Base-by-base conservation (phyloP, 495 filamentous ascomycete genomes). In the Penicillium antarcticum region DNA sequence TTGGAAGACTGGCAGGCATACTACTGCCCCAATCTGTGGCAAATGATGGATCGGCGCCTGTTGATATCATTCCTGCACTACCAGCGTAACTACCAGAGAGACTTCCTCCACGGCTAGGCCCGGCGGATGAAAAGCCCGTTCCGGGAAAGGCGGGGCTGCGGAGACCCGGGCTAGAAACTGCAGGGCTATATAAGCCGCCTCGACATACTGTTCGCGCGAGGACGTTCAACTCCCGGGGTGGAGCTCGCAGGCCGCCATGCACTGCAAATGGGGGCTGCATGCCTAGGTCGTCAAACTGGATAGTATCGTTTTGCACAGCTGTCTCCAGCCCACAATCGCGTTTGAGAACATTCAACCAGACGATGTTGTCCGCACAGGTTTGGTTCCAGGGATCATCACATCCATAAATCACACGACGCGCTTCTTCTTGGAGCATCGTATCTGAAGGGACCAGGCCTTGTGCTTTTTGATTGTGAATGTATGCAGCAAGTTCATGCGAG, bases 351-450 rank as follows among this genome's bases (percentile, higher is more conserved):
- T 79, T 77, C 7, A 89, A 70, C 81, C 84, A 86, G 1, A 76
- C 62, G 3, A 71, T 68, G 49, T 89, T 84, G 55, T 89, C 86
- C 6, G 85, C 81, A 17, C 80, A 83, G 0, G 85, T 88, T 62
- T 87, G 85, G 48, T 88, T 87, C 84, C 84, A 89, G 16, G 75
- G 74, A 53, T 88, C 86, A 48, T 86, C 81, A 39, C 63, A 74
- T 14, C 80, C 80, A 62, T 86, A 88, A 51, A 88, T 80, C 49
- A 86, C 79, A 23, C 79, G 69, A 44, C 86, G 82, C 7, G 76
- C 85, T 60, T 86, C 73, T 14, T 69, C 72, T 65, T 88, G 85
- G 31, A 89, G 57, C 55, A 85, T 80, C 14, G 69, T 68, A 58
- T 89, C 85, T 24, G 75, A 78, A 5, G 82, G 83, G 34, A 78